These are phyloP conservation scores for Dichotomopilus funicola DNA, from an alignment of 2,329 filamentous ascomycete species.

Conservation along the genomic window DNA sequence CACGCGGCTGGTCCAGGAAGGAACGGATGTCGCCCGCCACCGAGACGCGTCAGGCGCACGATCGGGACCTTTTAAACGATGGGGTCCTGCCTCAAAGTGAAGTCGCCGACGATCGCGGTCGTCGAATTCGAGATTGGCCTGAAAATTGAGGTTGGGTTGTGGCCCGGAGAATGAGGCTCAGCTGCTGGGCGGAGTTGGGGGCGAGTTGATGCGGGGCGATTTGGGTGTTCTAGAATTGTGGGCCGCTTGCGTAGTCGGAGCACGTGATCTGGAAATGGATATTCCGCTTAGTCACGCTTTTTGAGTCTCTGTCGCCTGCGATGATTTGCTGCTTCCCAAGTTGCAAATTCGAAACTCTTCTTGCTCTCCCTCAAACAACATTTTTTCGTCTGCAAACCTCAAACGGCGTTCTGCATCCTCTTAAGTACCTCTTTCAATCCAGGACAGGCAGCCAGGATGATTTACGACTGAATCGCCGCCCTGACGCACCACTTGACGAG, in stretches of 20 bases:
- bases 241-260: not conserved
- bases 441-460: too few species aligned
- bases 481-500: conserved; percentile 3
- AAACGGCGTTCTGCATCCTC: too few species aligned
- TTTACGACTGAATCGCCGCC: not conserved
- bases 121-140: conserved; percentile 12
- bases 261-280: not conserved
- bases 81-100: not conserved
- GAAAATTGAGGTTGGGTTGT: conserved; percentile 13
- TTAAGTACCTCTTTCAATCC: too few species aligned
- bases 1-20: not conserved
- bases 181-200: not conserved
- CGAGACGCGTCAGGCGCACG: conserved; percentile 6
- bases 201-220: conserved; percentile 1
- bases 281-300: not conserved
- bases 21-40: conserved; percentile 6
- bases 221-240: not conserved
- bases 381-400: too few species aligned
- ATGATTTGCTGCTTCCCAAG: too few species aligned
- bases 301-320: not conserved
- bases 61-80: conserved; percentile 5
- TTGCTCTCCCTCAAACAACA: too few species aligned
- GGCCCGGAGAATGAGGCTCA: not conserved
- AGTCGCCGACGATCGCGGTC: not conserved
- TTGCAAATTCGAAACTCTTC: too few species aligned